Evolutionary conservation across 2,329 filamentous ascomycete genomes (phyloP), one percentile per base, ranked within the genome.

Genomic region (Trichoderma afroharzianum): DNA sequence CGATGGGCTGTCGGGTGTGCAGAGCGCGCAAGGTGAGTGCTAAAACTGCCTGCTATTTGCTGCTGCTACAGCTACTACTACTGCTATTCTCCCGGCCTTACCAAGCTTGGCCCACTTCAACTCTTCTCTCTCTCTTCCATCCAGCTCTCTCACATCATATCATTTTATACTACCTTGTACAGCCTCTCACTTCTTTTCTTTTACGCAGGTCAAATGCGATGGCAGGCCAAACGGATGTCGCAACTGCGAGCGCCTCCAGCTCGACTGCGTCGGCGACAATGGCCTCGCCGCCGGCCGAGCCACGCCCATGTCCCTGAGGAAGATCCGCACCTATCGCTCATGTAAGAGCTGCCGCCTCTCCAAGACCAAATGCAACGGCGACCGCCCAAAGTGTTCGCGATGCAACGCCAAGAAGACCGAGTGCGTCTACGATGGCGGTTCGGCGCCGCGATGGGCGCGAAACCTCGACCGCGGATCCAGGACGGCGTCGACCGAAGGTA

Each of bases 331-430:
- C 18, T 83, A 83, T 72, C 80, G 81, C 28, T 82, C 81, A 30
- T 83, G 81, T 68, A 81, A 80, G 69, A 78, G 74, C 76, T 83
- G 81, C 72, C 81, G 81, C 61, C 72, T 82, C 28, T 82, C 81
- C 71, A 83, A 83, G 79, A 83, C 81, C 6, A 82, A 83, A 76
- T 83, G 82, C 74, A 78, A 82, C 63, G 82, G 81, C 77, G 80
- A 80, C 73, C 80, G 81, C 18, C 82, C 82, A 62, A 79, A 74
- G 70, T 83, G 82, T 73, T 79, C 80, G 50, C 76, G 80, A 66
- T 83, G 82, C 73, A 58, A 68, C 62, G 73, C 76, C 57, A 80
- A 81, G 69, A 76, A 77, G 58, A 73, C 79, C 21, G 80, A 81
- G 15, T 83, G 82, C 63, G 75, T 80, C 58, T 83, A 83, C 71